Percentiles rank a stretch among this genome's conserved stretches.
Evolutionary conservation across 805 yeast genomes (phyloP).

Genomic region (Candida pini): DNA sequence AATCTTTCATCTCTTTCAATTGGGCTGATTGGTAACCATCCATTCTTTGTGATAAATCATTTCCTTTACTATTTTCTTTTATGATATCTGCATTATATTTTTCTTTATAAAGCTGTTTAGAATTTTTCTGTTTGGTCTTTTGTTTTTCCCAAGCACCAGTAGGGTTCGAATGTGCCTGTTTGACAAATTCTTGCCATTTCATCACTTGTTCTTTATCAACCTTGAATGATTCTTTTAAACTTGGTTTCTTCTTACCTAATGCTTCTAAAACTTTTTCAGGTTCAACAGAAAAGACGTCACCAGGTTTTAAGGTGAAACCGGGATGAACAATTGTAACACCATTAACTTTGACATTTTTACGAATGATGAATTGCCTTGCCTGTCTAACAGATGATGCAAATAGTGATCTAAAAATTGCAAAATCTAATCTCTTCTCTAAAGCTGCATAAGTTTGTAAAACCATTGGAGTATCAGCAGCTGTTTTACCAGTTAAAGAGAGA

Average conservation of each 20-base stretch:
- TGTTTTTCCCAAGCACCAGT: slow-evolving; percentile 48
- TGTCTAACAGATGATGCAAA: slow-evolving; percentile 92
- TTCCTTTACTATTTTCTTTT: slow-evolving; percentile 4
- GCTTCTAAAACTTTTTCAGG: slow-evolving; percentile 85
- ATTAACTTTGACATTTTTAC: slow-evolving; percentile 80
- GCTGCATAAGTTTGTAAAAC: slow-evolving; percentile 84
- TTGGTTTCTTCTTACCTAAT: slow-evolving; percentile 80
- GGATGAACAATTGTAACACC: slow-evolving; percentile 78
- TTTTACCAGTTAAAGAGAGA: slow-evolving; percentile 62
- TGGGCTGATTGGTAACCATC: slow-evolving; percentile 22
- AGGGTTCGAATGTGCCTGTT: slow-evolving; percentile 52
- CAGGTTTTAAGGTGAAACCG: slow-evolving; percentile 68
- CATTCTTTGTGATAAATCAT: slow-evolving; percentile 26
- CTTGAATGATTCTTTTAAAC: slow-evolving; percentile 57
- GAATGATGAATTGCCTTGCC: slow-evolving; percentile 80
- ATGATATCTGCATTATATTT: slow-evolving; percentile 17
- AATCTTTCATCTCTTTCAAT: slow-evolving; percentile 30
- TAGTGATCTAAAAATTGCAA: slow-evolving; percentile 86
- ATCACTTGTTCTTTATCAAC: slow-evolving; percentile 68
- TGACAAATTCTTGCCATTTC: slow-evolving; percentile 71
- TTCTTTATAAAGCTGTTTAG: slow-evolving; percentile 25
- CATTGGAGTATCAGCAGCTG: slow-evolving; percentile 65
- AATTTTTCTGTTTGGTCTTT: slow-evolving; percentile 37
- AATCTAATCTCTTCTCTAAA: slow-evolving; percentile 82
- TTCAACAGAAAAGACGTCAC: slow-evolving; percentile 79